These are phyloP conservation scores for Neltuma alba DNA, from an alignment of 306 rosid genomes.

Conservation along the genomic window DNA sequence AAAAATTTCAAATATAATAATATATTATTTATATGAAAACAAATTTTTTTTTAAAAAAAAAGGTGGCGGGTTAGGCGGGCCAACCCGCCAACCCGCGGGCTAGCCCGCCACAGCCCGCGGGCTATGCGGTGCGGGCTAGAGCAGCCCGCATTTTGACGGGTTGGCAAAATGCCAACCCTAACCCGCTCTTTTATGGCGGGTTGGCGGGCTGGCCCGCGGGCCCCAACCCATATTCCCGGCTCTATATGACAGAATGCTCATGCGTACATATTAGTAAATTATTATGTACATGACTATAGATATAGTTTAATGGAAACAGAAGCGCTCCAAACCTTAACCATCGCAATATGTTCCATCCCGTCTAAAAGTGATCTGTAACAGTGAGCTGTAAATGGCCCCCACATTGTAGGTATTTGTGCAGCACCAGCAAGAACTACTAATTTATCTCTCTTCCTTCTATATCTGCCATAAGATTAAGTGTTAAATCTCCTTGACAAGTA, in stretches of 20 bases:
- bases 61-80: too few species aligned
- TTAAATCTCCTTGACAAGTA: constrained; percentile 29
- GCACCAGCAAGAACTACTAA: constrained; percentile 63
- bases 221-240: too few species aligned
- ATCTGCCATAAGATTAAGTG: constrained; percentile 52
- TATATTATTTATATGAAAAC: too few species aligned
- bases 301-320: constrained; percentile 4
- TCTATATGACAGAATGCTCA: constrained; percentile 1
- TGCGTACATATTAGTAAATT: background rate
- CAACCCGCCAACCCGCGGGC: too few species aligned
- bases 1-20: too few species aligned
- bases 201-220: too few species aligned
- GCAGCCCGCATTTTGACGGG: too few species aligned
- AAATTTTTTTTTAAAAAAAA: too few species aligned
- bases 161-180: too few species aligned
- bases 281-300: background rate
- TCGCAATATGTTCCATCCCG: constrained; percentile 95
- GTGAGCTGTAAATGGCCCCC: constrained; percentile 90
- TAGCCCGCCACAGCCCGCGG: too few species aligned
- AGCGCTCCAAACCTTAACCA: constrained; percentile 80
- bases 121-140: too few species aligned
- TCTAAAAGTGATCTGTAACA: constrained; percentile 83
- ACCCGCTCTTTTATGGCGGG: too few species aligned
- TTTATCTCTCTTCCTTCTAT: constrained; percentile 88
- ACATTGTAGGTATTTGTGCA: constrained; percentile 91